phyloP scores from a whole-genome alignment of 1,284 basidiomycete species.

The Lignosus rhinocerotis region DNA sequence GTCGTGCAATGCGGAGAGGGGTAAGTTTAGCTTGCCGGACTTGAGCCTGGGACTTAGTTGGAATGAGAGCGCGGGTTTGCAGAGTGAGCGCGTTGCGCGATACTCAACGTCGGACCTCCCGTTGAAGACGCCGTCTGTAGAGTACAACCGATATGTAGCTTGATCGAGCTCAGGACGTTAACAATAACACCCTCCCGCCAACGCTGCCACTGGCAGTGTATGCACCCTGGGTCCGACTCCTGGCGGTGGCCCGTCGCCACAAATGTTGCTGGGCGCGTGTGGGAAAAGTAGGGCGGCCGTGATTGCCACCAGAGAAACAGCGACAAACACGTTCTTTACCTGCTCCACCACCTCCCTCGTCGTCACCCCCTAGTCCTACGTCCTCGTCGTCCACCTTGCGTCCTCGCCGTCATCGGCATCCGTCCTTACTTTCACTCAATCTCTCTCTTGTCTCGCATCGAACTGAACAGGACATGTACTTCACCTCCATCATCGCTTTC shows the following conservation, averaged over 20 bases:
- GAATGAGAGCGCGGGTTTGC: no score
- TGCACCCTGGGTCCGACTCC: no score
- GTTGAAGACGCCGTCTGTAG: neutral
- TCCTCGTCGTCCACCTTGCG: slow-evolving; percentile 9
- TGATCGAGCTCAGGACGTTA: no score
- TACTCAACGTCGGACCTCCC: neutral
- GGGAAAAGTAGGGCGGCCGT: neutral
- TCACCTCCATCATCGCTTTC: slow-evolving; percentile 38
- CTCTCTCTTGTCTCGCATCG: slow-evolving; percentile 8
- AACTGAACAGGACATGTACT: slow-evolving; percentile 21
- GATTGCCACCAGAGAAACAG: slow-evolving; percentile 25
- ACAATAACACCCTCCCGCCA: no score
- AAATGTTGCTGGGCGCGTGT: no score
- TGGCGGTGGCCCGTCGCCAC: no score
- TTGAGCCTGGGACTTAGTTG: neutral
- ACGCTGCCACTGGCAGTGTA: no score
- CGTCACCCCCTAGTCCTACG: slow-evolving; percentile 9
- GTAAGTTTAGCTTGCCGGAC: neutral
- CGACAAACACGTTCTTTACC: slow-evolving; percentile 32
- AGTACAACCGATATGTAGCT: neutral
- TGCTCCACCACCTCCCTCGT: slow-evolving; percentile 26
- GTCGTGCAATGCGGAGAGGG: neutral
- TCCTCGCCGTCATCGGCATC: slow-evolving; percentile 20
- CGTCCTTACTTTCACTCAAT: slow-evolving; percentile 23
- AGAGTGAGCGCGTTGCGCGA: neutral